These are phyloP conservation scores for Macrolepiota albuminosa DNA, from an alignment of 768 basidiomycete genomes.

Conservation along the genomic window DNA sequence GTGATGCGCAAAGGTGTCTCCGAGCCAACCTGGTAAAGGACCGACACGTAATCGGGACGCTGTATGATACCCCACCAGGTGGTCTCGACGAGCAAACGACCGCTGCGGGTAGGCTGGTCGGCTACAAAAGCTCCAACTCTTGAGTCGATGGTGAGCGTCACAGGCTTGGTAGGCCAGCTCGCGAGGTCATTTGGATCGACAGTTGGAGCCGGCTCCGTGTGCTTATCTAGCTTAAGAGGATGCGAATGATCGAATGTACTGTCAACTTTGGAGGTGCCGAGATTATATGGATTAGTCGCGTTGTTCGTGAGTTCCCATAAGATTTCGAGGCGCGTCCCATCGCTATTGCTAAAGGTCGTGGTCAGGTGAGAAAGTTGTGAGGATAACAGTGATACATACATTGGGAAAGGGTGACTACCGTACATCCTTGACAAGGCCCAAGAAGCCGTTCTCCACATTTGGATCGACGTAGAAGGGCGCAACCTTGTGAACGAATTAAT, in stretches of 20 bases:
- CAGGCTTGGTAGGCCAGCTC: not conserved
- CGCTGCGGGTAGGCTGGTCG: not conserved
- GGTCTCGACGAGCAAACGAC: not conserved
- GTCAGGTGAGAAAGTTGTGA: not conserved
- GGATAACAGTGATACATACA: not conserved
- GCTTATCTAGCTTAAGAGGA: not conserved
- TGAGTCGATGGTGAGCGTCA: not conserved
- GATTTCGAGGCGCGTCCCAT: not conserved
- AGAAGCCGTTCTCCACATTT: not conserved
- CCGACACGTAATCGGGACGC: too few relatives aligned
- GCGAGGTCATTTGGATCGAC: not conserved
- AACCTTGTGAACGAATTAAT: not conserved
- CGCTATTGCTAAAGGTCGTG: not conserved
- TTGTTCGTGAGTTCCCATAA: not conserved
- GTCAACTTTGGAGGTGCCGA: not conserved
- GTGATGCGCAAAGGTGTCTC: not conserved
- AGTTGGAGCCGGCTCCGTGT: not conserved
- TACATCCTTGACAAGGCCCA: not conserved
- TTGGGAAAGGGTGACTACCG: not conserved
- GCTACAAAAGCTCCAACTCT: not conserved
- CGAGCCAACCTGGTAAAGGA: not conserved
- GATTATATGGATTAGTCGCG: not conserved
- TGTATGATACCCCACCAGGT: not conserved
- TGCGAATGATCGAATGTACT: not conserved
- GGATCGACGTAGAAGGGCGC: conserved; percentile 1